Conservation (phyloP, 2,329 filamentous ascomycete species). For the Neofusicoccum parvum region DNA sequence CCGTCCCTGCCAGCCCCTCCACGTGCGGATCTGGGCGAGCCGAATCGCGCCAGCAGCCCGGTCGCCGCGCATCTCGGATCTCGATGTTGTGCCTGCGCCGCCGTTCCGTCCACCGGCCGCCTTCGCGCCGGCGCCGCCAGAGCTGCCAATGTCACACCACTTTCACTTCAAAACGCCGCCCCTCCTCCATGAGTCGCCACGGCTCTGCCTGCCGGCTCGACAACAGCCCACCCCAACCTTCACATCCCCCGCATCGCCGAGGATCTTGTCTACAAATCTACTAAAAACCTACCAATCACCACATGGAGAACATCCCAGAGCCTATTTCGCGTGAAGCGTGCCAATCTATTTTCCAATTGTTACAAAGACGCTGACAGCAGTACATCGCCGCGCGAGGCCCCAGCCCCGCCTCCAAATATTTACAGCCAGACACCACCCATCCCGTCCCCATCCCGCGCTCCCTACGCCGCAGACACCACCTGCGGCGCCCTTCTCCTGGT, state of each 20-base stretch:
- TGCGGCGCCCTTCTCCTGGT: constrained; percentile 12
- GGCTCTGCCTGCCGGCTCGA: background rate
- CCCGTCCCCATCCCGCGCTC: background rate
- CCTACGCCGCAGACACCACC: background rate
- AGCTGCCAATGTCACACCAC: background rate
- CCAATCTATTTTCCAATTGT: background rate
- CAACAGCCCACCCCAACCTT: background rate
- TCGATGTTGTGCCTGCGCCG: background rate
- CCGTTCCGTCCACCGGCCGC: background rate
- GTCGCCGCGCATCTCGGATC: background rate
- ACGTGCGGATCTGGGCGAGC: too few species aligned
- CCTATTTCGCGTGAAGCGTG: too few species aligned
- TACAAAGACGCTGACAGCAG: background rate
- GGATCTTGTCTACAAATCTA: background rate
- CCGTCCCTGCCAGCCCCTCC: background rate
- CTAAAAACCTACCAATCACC: too few species aligned
- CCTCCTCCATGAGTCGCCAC: background rate
- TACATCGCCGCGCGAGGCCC: too few species aligned
- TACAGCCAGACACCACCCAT: background rate
- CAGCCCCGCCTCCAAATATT: too few species aligned
- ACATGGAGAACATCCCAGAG: too few species aligned
- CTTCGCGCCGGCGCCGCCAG: background rate
- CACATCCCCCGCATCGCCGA: background rate
- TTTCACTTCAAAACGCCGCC: background rate
- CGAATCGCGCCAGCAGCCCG: too few species aligned